A percentile compares a stretch with the other conserved stretches of the same genome.
phyloP scores from a whole-genome alignment of 805 yeast species.

The Ogataea paraovalis region DNA sequence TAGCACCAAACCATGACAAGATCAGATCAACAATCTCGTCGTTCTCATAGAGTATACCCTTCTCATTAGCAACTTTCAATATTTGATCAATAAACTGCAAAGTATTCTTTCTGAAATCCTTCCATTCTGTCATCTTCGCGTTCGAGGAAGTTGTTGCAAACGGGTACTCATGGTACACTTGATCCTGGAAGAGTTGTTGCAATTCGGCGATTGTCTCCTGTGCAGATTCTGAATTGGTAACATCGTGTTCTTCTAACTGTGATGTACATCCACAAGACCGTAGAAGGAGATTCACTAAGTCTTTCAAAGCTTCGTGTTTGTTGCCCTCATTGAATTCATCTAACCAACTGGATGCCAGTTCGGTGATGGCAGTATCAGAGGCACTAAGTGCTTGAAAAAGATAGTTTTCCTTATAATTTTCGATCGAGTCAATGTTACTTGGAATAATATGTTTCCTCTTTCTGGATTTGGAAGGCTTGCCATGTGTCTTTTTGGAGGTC shows the following conservation, averaged over 20 bases:
- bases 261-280: constrained; percentile 69
- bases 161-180: constrained; percentile 67
- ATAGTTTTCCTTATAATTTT: constrained; percentile 43
- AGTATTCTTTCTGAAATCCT: constrained; percentile 50
- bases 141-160: constrained; percentile 35
- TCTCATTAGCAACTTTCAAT: constrained; percentile 52
- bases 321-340: constrained; percentile 42
- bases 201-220: constrained; percentile 70
- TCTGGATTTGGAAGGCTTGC: constrained; percentile 3
- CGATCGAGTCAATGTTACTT: constrained; percentile 35
- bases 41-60: constrained; percentile 50
- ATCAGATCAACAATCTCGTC: constrained; percentile 49
- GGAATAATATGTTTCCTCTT: constrained; percentile 7
- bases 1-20: constrained; percentile 70
- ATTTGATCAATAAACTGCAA: constrained; percentile 52
- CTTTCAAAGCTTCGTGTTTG: constrained; percentile 48
- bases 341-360: constrained; percentile 55
- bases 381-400: constrained; percentile 49
- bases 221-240: constrained; percentile 49
- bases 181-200: constrained; percentile 56
- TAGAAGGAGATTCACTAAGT: constrained; percentile 63
- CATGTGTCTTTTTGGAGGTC: constrained; percentile 5
- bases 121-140: constrained; percentile 41
- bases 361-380: constrained; percentile 45
- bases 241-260: constrained; percentile 71